Base-by-base conservation (phyloP, 352 stramenopile genomes). In the Aphanomyces stellatus region DNA sequence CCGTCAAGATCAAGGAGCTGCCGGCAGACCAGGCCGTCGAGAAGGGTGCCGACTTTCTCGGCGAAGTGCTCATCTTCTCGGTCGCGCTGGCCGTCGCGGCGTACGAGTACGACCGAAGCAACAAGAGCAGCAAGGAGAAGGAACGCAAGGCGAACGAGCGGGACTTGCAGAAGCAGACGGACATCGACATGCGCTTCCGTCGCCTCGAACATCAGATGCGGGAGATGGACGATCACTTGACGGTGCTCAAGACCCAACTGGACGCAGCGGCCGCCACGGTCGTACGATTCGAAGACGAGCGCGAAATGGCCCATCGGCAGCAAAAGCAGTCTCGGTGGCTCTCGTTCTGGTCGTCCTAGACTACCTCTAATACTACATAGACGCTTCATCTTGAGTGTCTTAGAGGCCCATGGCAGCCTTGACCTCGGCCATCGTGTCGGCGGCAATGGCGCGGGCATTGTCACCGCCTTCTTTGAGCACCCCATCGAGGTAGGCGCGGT, bases 391-490 rank as follows among this genome's bases (percentile, higher is more conserved):
- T n/a, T n/a, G n/a, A n/a, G n/a, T n/a, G n/a, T n/a, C n/a, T n/a
- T 43, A 41, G 19, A 94, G 71, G 6, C 83, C 82, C 80, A 94
- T 91, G 40, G 80, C 82, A 1, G 71, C 71, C 67, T 88, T 91
- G 27, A 91, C 81, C 27, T 91, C 78, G 51, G 77, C 75, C 84
- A 94, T 91, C 8, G 82, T 91, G 22, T 76, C 72, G 0, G 71
- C 74, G 17, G 86, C 86, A 24, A 91, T 69, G 33, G 87, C 81
- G 0, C 73, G 77, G 6, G 86, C 82, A 51, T 82, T 70, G 17
- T 82, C 76, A 37, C 78, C 81, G 51, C 96, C 97, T 22, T 97
- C 79, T 17, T 77, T 80, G 8, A 99, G 76, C 53, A 98, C 84
- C 31, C 73, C 51, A 59, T 94, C 82, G 27, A 99, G 80, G 66